Evolutionary conservation across 176 grass and related monocot species (phyloP), one percentile per base, ranked within the genome.

Genomic region (Thalia dealbata): DNA sequence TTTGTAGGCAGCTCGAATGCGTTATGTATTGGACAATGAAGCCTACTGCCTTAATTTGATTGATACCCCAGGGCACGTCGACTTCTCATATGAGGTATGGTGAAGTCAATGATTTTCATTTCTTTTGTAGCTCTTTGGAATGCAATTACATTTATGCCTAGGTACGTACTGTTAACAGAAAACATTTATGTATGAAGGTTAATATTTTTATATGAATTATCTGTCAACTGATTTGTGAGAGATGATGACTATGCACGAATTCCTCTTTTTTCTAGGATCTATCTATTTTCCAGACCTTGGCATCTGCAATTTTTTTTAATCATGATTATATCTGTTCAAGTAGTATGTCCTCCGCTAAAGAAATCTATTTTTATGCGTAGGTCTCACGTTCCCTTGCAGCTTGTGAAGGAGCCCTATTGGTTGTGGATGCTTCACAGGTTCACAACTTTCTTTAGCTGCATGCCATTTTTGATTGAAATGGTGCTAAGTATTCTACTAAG

Each of bases 401-500:
- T 79, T 96, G 89, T 84, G 92, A 96, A 86, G 92, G 92, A 70
- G 92, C 89, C 69, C 87, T 96, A 78, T 87, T 96, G 63, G 89
- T 96, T 24, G 87, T 96, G 75, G 92, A 96, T 78, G 92, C 92
- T 80, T 96, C 92, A 82, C 92, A 96, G 92, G 92, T 96, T 84
- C 87, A 88, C 29, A 86, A 89, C 79, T 86, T 89, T 82, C 67
- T 81, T 32, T 23, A 35, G 3, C 64, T 18, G 15, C 29, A 65
- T 50, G 15, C 13, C 30, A 19, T 52, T 23, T 22, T 2, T 27
- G 48, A 15, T 24, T 48, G 35, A 23, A 38, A 21, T 75, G 38
- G 24, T 50, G 50, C 14, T 29, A 54, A 19, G 13, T 54, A 30
- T 18, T 55, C 10, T 16, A 52, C 25, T 69, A 25, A 41, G 16